Percentiles rank a stretch among this genome's conserved stretches.
Evolutionary conservation across 768 basidiomycete species (phyloP).

Genomic region (Galerina sulciceps): DNA sequence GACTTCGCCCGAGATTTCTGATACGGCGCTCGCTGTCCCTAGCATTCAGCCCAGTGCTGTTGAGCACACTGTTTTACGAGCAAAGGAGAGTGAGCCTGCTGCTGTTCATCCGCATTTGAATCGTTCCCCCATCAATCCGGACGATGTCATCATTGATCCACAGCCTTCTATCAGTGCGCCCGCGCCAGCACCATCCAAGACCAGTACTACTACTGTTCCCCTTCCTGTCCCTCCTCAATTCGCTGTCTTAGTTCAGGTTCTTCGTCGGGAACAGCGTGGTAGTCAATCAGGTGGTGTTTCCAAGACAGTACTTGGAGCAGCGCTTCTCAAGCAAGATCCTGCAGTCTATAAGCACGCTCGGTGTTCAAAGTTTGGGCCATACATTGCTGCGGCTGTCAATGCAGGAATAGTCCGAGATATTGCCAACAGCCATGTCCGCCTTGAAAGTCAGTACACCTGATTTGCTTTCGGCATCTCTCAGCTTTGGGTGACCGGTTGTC

Average conservation of each 20-base stretch:
- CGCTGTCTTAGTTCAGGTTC: not conserved
- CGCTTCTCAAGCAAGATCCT: not conserved
- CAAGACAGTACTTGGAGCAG: not conserved
- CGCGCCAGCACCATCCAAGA: not conserved
- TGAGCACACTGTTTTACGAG: too few relatives aligned
- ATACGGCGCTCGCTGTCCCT: too few relatives aligned
- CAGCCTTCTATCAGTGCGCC: not conserved
- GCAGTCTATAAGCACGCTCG: not conserved
- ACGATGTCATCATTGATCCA: not conserved
- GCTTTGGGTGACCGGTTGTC: too few relatives aligned
- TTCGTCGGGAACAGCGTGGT: constrained; percentile 3
- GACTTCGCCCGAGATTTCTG: not conserved
- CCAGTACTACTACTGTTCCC: not conserved
- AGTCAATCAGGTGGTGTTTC: not conserved
- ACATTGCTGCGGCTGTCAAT: constrained; percentile 2
- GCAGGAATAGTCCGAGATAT: constrained; percentile 5
- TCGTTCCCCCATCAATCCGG: too few relatives aligned
- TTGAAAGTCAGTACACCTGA: too few relatives aligned
- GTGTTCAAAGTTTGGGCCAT: not conserved
- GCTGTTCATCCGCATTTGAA: too few relatives aligned
- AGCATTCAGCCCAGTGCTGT: too few relatives aligned
- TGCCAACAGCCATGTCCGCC: not conserved
- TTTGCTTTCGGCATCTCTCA: too few relatives aligned
- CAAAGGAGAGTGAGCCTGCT: too few relatives aligned
- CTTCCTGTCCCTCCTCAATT: not conserved